Evolutionary conservation across 305 asterid species (phyloP).

Genomic region (Solanum hybrid): DNA sequence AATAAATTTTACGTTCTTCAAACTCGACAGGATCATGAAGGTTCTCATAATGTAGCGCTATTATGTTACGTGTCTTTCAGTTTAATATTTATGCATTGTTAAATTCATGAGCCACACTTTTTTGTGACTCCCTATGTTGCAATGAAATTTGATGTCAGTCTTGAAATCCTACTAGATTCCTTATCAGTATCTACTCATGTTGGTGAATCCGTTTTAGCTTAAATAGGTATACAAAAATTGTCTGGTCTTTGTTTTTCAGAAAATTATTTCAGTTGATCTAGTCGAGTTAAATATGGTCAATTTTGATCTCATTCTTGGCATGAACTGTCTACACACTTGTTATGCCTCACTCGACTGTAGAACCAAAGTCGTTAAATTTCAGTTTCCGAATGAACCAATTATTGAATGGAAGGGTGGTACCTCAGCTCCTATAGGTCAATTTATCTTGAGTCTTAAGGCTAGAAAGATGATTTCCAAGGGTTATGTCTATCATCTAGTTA

Average conservation of each 20-base stretch:
- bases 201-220: neutral
- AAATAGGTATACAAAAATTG: neutral
- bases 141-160: too few relatives aligned
- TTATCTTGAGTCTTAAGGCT: neutral
- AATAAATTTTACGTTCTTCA: too few relatives aligned
- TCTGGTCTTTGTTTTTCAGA: too few relatives aligned
- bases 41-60: neutral
- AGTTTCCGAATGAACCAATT: neutral
- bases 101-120: neutral
- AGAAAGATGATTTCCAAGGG: neutral
- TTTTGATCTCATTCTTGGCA: neutral
- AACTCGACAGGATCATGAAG: too few relatives aligned
- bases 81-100: too few relatives aligned
- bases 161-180: neutral
- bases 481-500: neutral
- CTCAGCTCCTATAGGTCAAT: neutral
- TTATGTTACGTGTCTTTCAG: neutral
- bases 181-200: too few relatives aligned
- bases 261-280: too few relatives aligned
- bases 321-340: neutral
- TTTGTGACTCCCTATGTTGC: too few relatives aligned
- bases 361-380: too few relatives aligned
- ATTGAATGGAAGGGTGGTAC: neutral
- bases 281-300: too few relatives aligned
- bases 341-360: neutral